These are phyloP conservation scores for Serendipita sp. DNA, from an alignment of 768 basidiomycete species.

Conservation along the genomic window DNA sequence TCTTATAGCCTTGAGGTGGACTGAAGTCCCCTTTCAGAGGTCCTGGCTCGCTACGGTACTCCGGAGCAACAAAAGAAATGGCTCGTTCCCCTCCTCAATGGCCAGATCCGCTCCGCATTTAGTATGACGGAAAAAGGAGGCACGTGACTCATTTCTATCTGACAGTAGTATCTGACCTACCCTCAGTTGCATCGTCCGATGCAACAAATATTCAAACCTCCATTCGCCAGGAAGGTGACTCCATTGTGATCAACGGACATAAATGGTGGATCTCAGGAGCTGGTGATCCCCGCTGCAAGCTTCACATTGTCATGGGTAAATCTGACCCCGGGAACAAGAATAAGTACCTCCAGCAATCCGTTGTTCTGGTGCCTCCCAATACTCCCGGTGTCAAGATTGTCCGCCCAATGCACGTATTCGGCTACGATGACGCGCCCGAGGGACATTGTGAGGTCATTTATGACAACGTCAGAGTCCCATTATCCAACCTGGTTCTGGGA, in stretches of 20 bases:
- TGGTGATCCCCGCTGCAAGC: constrained; percentile 73
- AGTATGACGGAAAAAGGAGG: constrained; percentile 94
- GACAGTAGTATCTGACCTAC: neutral
- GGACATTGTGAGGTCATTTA: constrained; percentile 95
- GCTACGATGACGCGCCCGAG: constrained; percentile 90
- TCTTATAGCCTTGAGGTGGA: neutral
- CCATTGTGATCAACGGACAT: constrained; percentile 88
- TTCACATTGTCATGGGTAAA: constrained; percentile 92
- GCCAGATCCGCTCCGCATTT: constrained; percentile 87
- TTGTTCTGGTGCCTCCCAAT: constrained; percentile 86
- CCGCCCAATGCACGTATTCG: constrained; percentile 87
- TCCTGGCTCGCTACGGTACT: constrained; percentile 86
- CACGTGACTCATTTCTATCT: constrained; percentile 19
- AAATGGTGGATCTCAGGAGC: constrained; percentile 99
- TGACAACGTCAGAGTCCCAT: constrained; percentile 80
- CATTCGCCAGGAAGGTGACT: constrained; percentile 64
- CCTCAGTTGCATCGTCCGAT: constrained; percentile 76
- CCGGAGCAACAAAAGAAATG: constrained; percentile 82
- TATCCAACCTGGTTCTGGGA: constrained; percentile 68
- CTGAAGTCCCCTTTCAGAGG: constrained; percentile 42
- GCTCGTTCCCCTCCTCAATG: constrained; percentile 74
- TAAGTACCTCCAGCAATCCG: constrained; percentile 72
- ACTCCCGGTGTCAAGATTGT: constrained; percentile 75
- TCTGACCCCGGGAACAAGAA: constrained; percentile 73
- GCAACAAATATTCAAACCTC: constrained; percentile 89